phyloP scores from a whole-genome alignment of 2,329 filamentous ascomycete genomes.

The Exophiala aquamarina region DNA sequence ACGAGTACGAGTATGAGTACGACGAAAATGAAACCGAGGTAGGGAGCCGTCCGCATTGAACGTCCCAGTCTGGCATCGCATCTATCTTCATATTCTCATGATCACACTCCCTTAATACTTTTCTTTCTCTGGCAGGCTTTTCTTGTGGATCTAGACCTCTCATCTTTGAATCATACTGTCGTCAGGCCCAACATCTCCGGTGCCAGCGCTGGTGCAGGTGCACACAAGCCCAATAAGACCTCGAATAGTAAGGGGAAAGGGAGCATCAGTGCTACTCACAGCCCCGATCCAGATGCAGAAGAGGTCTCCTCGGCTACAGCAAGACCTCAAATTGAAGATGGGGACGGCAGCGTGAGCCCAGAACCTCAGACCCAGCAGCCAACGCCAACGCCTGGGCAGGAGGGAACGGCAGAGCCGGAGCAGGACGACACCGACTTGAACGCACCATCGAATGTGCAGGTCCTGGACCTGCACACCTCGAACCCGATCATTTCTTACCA shows the following conservation, averaged over 20 bases:
- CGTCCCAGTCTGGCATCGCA: too few relatives aligned
- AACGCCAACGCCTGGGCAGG: constrained; percentile 20
- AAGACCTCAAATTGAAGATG: not conserved
- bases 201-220: constrained; percentile 15
- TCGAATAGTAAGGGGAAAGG: too few relatives aligned
- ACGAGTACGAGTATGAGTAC: constrained; percentile 65
- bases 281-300: constrained; percentile 16
- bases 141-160: constrained; percentile 62
- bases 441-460: constrained; percentile 57
- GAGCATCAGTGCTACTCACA: constrained; percentile 7
- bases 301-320: not conserved
- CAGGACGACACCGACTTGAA: constrained; percentile 35
- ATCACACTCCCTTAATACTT: constrained; percentile 9
- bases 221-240: constrained; percentile 1
- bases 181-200: constrained; percentile 28
- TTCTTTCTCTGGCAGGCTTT: constrained; percentile 45
- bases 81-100: too few relatives aligned
- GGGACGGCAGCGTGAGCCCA: too few relatives aligned
- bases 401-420: constrained; percentile 22
- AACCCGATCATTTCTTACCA: constrained; percentile 80
- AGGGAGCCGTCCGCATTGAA: constrained; percentile 22
- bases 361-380: constrained; percentile 2
- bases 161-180: constrained; percentile 42
- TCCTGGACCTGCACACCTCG: constrained; percentile 75
- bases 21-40: constrained; percentile 54